phyloP scores from a whole-genome alignment of 768 basidiomycete genomes.

The Amanita phalloides region DNA sequence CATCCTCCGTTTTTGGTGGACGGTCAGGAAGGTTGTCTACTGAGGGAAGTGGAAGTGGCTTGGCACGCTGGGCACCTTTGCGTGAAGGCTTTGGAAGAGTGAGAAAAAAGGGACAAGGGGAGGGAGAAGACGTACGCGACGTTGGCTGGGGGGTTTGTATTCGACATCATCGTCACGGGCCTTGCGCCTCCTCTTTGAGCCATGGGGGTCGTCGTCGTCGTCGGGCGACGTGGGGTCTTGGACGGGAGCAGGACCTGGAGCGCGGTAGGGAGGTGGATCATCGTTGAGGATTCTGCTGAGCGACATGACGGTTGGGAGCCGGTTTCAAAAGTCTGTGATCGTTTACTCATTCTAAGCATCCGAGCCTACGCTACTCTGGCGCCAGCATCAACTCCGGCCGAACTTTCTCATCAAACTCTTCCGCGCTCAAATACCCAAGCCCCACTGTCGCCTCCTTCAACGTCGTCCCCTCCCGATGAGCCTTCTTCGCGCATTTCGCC shows the following conservation, averaged over 20 bases:
- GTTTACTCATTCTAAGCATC: constrained; percentile 21
- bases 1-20: constrained; percentile 23
- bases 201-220: constrained; percentile 3
- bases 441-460: constrained; percentile 90
- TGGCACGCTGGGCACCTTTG: constrained; percentile 28
- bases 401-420: constrained; percentile 93
- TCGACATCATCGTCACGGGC: constrained; percentile 41
- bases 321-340: constrained; percentile 21
- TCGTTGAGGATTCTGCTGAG: constrained; percentile 75
- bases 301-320: constrained; percentile 39
- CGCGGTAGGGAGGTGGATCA: constrained; percentile 33
- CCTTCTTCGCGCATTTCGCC: constrained; percentile 97
- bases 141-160: constrained; percentile 33
- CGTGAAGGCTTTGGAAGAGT: constrained; percentile 23
- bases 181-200: constrained; percentile 35
- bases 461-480: constrained; percentile 97
- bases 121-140: constrained; percentile 40
- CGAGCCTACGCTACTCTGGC: constrained; percentile 26
- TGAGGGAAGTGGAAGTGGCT: constrained; percentile 11
- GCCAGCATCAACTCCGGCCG: constrained; percentile 85
- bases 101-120: neutral
- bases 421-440: constrained; percentile 74
- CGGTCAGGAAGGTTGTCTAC: constrained; percentile 13
- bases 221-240: neutral
- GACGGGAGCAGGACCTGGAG: constrained; percentile 5